Evolutionary conservation across 2,329 filamentous ascomycete species (phyloP), one percentile per base, ranked within the genome.

Genomic region (Claviceps humidiphila): DNA sequence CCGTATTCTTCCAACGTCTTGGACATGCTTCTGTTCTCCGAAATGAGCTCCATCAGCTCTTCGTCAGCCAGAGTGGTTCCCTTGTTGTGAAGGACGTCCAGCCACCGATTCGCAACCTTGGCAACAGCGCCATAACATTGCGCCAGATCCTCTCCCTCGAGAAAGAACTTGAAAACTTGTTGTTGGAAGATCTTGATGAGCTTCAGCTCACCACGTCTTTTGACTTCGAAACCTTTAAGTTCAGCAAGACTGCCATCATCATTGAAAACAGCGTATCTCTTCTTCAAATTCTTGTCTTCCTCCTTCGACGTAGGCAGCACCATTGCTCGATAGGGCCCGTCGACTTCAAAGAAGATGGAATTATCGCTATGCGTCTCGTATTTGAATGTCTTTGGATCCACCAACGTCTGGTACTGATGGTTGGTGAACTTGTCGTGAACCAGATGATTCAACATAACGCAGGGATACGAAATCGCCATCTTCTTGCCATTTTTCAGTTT

Each of bases 131-230:
- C 80, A 63, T 99, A 99, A 17, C 89, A 96, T 65, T 97, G 90
- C 2, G 83, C 74, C 46, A 98, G 75, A 0, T 89, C 95, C 4
- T 80, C 78, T 6, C 93, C 93, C 63, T 98, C 91, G 5, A 98
- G 74, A 71, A 98, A 98, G 70, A 98, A 97, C 65, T 95, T 96
- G 83, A 98, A 98, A 58, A 98, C 95, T 63, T 98, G 93, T 55
- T 93, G 89, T 68, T 98, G 93, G 67, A 98, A 98, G 64, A 97
- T 98, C 71, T 98, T 98, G 78, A 98, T 98, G 60, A 98, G 83
- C 72, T 98, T 98, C 60, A 98, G 74, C 71, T 98, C 93, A 74
- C 93, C 93, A 79, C 93, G 81, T 65, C 93, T 84, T 74, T 98
- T 98, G 58, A 98, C 84, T 63, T 98, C 93, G 63, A 98, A 98